Conservation (phyloP, 2,329 filamentous ascomycete species). For the Clarireedia homoeocarpa region DNA sequence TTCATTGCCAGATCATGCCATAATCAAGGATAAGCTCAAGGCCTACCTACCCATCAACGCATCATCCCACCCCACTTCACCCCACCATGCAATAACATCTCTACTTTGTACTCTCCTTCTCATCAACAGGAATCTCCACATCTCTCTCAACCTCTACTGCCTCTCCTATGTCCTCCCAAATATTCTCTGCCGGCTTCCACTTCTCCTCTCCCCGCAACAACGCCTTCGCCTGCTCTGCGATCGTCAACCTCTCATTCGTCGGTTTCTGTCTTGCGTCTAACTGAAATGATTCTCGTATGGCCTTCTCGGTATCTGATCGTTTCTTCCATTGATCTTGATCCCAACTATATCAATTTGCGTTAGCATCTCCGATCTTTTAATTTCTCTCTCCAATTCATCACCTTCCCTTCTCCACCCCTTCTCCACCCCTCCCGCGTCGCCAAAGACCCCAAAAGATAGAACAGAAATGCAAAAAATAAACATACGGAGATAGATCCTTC, state of each 20-base stretch:
- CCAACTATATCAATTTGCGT: conserved; percentile 39
- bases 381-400: conserved; percentile 4
- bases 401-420: conserved; percentile 15
- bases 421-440: not conserved
- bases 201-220: conserved; percentile 51
- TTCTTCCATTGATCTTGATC: conserved; percentile 41
- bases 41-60: no score
- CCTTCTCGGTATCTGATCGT: not conserved
- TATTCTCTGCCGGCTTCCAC: conserved; percentile 40
- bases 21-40: no score
- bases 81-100: no score
- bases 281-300: conserved; percentile 26
- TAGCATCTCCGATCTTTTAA: not conserved
- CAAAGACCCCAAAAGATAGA: not conserved
- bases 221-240: conserved; percentile 53
- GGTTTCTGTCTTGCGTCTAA: conserved; percentile 26
- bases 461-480: conserved; percentile 17
- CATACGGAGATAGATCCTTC: conserved; percentile 49
- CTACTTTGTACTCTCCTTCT: no score
- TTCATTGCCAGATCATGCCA: no score
- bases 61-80: no score
- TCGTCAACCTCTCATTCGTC: conserved; percentile 34
- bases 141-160: conserved; percentile 27
- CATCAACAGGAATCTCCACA: conserved; percentile 14
- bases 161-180: conserved; percentile 29